Percentiles rank a stretch among this genome's conserved stretches.
Conservation (phyloP, 176 grass and related monocot genomes). For the Lolium rigidum region DNA sequence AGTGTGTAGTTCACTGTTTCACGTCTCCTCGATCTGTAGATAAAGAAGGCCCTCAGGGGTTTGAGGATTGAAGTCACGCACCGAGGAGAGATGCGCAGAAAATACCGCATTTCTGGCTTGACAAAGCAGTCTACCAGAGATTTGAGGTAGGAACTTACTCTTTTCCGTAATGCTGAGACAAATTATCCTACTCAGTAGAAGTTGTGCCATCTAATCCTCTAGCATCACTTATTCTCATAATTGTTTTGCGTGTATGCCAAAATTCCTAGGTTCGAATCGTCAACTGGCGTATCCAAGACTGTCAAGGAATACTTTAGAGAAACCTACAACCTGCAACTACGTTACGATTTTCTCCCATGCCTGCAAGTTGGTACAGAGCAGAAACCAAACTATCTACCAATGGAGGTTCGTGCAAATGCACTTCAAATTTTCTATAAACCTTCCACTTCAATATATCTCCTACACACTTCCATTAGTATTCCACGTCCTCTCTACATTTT, state of each 20-base stretch:
- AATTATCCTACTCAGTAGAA: neutral
- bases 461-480: neutral
- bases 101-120: conserved; percentile 50
- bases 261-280: conserved; percentile 41
- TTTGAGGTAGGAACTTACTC: conserved; percentile 38
- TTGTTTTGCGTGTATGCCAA: conserved; percentile 13
- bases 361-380: conserved; percentile 68
- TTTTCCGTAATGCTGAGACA: neutral
- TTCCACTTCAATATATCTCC: neutral
- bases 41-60: conserved; percentile 62
- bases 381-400: conserved; percentile 70
- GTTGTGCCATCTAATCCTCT: neutral
- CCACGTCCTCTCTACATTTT: conserved; percentile 48
- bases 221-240: neutral
- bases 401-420: conserved; percentile 63
- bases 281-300: conserved; percentile 13
- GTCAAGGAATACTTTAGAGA: conserved; percentile 68
- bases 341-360: conserved; percentile 61
- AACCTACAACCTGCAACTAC: conserved; percentile 46
- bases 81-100: conserved; percentile 28
- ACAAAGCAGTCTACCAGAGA: conserved; percentile 16
- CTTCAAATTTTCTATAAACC: neutral
- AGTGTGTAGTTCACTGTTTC: neutral
- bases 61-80: conserved; percentile 70
- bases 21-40: conserved; percentile 36